phyloP scores from a whole-genome alignment of 306 rosid genomes.

The Cyamopsis tetragonoloba region DNA sequence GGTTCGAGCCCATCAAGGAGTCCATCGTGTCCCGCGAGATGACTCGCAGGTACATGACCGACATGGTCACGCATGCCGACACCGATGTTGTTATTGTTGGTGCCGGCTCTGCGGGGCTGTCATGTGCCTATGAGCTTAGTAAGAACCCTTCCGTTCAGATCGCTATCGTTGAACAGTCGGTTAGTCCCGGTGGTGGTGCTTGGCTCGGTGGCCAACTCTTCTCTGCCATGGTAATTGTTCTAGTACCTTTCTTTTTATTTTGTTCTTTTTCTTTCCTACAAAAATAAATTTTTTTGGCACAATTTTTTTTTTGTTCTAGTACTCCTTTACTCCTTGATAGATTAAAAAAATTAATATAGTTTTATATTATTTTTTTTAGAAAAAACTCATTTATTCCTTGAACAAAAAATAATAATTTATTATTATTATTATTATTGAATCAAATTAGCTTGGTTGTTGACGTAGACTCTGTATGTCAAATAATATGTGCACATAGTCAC shows the following conservation, averaged over 20 bases:
- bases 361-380: no score
- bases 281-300: no score
- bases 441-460: no score
- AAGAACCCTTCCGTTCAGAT: conserved; percentile 54
- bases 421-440: no score
- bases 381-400: no score
- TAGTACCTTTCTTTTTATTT: not conserved
- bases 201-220: conserved; percentile 98
- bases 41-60: conserved; percentile 90
- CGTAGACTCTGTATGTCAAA: no score
- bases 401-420: no score
- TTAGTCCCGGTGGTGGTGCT: conserved; percentile 89
- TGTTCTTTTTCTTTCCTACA: not conserved
- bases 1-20: conserved; percentile 41
- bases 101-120: conserved; percentile 74
- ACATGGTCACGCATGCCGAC: conserved; percentile 82
- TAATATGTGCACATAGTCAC: no score
- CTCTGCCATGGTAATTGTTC: conserved; percentile 67
- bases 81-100: conserved; percentile 82
- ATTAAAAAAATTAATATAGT: no score
- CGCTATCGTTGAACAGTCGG: conserved; percentile 85
- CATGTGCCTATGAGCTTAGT: conserved; percentile 87
- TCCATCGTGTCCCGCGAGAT: conserved; percentile 79
- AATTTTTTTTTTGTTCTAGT: no score
- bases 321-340: no score